Base-by-base conservation (phyloP, 129 eudicot genomes). In the Chrysanthemum lavandulifolium region DNA sequence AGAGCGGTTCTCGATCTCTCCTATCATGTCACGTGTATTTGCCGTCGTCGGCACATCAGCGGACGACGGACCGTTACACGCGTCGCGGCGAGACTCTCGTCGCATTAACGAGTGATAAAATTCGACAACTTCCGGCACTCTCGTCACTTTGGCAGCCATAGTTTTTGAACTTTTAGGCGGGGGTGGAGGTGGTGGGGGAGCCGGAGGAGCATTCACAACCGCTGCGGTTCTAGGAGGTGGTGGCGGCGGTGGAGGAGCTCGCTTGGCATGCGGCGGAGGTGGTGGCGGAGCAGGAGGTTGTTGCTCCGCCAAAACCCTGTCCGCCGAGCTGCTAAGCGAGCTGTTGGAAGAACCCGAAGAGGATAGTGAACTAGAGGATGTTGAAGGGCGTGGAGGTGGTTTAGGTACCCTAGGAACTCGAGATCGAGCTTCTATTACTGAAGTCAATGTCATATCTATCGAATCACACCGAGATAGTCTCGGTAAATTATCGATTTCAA, bases 91-190 rank as follows among this genome's bases (percentile, higher is more conserved):
- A 5, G 92, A 82, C 15, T 93, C 98, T 54, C 98, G 77, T 81
- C 97, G 64, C 98, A 93, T 93, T 25, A 93, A 74, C 4, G 98
- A 89, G 71, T 93, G 98, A 66, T 93, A 93, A 59, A 93, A 93
- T 85, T 93, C 98, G 10, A 90, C 98, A 31, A 93, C 98, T 74
- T 93, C 98, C 52, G 98, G 98, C 27, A 93, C 85, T 79, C 96
- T 79, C 75, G 79, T 84, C 4, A 93, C 98, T 82, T 90, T 90
- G 53, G 88, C 80, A 51, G 87, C 82, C 25, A 82, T 63, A 9
- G 83, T 31, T 74, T 74, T 93, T 62, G 57, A 16, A 25, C 87
- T 84, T 21, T 71, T 81, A 8, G 86, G 92, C 13, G 76, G 78
- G 0, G 85, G 86, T 10, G 89, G 87, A 1, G 89, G 89, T 0